A percentile compares a stretch with the other conserved stretches of the same genome.
phyloP scores from a whole-genome alignment of 2,329 filamentous ascomycete genomes.

The Fusarium verrucosum region DNA sequence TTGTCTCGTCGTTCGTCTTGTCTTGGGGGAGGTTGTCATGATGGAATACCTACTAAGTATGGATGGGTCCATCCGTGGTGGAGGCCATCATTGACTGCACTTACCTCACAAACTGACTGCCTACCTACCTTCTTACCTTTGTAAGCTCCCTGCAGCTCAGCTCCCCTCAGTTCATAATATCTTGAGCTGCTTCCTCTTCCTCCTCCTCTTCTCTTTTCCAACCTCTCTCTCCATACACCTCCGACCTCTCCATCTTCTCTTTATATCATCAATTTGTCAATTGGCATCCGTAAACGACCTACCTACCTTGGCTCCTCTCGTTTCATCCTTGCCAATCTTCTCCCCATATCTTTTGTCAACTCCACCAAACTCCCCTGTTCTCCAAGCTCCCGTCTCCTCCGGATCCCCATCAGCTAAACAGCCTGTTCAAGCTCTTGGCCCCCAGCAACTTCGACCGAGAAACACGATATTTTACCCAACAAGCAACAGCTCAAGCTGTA shows the following conservation, averaged over 20 bases:
- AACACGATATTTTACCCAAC: neutral
- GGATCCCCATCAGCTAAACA: constrained; percentile 28
- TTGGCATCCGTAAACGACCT: constrained; percentile 9
- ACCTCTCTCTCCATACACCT: neutral
- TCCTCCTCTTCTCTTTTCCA: constrained; percentile 4
- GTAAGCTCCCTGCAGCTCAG: constrained; percentile 20
- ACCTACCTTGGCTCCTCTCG: constrained; percentile 3
- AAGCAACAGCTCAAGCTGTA: neutral
- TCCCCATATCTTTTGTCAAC: constrained; percentile 26
- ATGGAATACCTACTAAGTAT: no score
- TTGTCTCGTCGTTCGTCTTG: neutral
- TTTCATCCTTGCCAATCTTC: constrained; percentile 5
- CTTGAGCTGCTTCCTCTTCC: neutral
- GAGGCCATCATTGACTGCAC: neutral
- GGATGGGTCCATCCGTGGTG: constrained; percentile 5
- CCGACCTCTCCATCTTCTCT: constrained; percentile 3
- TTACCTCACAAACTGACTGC: neutral
- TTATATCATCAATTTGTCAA: constrained; percentile 25
- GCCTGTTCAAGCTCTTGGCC: neutral
- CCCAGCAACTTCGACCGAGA: neutral
- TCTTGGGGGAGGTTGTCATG: constrained; percentile 31
- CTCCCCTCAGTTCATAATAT: constrained; percentile 1
- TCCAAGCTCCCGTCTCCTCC: constrained; percentile 24
- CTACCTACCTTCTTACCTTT: neutral
- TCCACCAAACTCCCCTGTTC: constrained; percentile 28